Base-by-base conservation (phyloP, 2,329 filamentous ascomycete species). In the Exophiala sideris region DNA sequence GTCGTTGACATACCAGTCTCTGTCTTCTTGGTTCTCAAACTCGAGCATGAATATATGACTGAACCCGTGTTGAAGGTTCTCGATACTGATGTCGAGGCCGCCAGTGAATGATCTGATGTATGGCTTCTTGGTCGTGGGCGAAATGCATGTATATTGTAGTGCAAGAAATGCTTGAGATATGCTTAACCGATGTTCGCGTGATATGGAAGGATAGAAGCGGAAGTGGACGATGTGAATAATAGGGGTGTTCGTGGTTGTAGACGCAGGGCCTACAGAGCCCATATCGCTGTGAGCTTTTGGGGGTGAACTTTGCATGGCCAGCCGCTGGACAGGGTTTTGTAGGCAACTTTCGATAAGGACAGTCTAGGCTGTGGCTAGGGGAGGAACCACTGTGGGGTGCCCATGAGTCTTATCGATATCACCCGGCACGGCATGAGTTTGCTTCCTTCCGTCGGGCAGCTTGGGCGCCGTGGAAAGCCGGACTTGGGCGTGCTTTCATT, bases 11-110 rank as follows among this genome's bases (percentile, higher is more conserved):
- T 89, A 90, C 63, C 88, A 89, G 56, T 83, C 77, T 42, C 85
- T 73, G 64, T 90, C 86, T 55, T 80, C 77, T n/a, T 73, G 72
- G 18, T 66, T 84, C 9, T 78, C 76, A 54, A 90, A 89, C 62
- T 87, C 80, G n/a, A 79, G 76, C 2, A 90, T 76, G 57, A 89
- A 89, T 0, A 76, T 83, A 64, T 90, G 86, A 1, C 83, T 83
- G 48, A 85, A 80, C 0, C 79, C 84, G 42, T 78, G 75, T 9
- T 54, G 51, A 12, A 54, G 46, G 6, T 38, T 39, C 44, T 54
- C 51, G 46, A 54, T 45, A 14, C 45, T 49, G 41, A 54, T 32
- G 40, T 54, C 51, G n/a, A 14, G 5, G 5, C 51, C 51, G 33
- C 51, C 51, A 10, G 51, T 54, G 51, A 54, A 54, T n/a, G 45